Conservation (phyloP, 1,139 yeast species). For the Nematodospora anomalae region DNA sequence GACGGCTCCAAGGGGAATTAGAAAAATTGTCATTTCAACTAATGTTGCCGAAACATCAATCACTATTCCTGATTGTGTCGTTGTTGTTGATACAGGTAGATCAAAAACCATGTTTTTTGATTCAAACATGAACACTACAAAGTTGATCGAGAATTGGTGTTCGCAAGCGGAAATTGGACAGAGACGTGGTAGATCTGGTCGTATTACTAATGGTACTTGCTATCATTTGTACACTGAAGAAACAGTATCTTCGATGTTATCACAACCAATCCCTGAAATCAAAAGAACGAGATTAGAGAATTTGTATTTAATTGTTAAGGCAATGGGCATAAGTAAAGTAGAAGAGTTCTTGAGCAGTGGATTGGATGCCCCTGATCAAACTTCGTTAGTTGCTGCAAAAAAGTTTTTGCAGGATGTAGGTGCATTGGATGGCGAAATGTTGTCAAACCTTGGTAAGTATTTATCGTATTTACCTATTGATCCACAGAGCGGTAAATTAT, state of each 20-base stretch:
- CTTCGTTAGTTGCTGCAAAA: slow-evolving; percentile 63
- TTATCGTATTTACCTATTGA: slow-evolving; percentile 84
- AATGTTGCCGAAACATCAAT: slow-evolving; percentile 88
- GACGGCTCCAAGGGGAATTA: slow-evolving; percentile 46
- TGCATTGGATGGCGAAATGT: slow-evolving; percentile 54
- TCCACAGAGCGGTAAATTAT: slow-evolving; percentile 77
- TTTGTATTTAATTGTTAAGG: slow-evolving; percentile 75
- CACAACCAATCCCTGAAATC: slow-evolving; percentile 86
- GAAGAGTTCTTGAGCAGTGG: slow-evolving; percentile 69
- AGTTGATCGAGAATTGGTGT: slow-evolving; percentile 79
- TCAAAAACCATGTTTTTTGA: slow-evolving; percentile 79
- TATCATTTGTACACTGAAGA: slow-evolving; percentile 74
- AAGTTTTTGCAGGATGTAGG: slow-evolving; percentile 68
- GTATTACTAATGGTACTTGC: slow-evolving; percentile 81
- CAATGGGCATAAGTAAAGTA: slow-evolving; percentile 83
- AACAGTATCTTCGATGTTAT: slow-evolving; percentile 58
- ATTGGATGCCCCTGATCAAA: slow-evolving; percentile 72
- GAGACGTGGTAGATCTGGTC: slow-evolving; percentile 98
- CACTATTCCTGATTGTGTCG: slow-evolving; percentile 92
- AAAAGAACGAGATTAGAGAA: slow-evolving; percentile 81
- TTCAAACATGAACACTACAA: slow-evolving; percentile 63
- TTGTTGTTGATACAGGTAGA: slow-evolving; percentile 84
- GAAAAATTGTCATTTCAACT: slow-evolving; percentile 89
- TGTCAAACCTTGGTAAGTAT: slow-evolving; percentile 81
- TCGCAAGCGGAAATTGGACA: slow-evolving; percentile 91